These are phyloP conservation scores for Ensete ventricosum DNA, from an alignment of 176 grass and related monocot species.

Conservation along the genomic window DNA sequence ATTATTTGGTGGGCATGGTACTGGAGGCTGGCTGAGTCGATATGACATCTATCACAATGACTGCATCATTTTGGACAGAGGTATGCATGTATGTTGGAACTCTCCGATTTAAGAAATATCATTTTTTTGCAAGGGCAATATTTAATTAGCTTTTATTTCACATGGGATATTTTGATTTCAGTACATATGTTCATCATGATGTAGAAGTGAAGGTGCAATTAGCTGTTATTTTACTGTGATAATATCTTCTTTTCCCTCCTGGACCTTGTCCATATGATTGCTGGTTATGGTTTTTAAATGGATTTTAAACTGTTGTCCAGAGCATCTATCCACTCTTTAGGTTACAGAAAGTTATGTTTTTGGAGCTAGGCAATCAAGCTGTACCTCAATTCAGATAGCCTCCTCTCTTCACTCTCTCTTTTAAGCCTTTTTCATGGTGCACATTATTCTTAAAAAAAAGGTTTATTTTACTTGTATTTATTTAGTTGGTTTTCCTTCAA, in stretches of 20 bases:
- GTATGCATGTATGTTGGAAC: conserved; percentile 26
- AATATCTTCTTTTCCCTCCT: neutral
- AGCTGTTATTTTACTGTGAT: neutral
- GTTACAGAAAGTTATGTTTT: neutral
- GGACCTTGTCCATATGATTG: neutral
- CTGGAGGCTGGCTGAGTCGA: conserved; percentile 91
- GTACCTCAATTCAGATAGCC: neutral
- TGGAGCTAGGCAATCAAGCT: neutral
- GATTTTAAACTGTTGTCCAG: no score
- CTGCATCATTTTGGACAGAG: conserved; percentile 90
- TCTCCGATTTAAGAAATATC: neutral
- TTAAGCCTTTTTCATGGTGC: neutral
- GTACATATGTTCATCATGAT: neutral
- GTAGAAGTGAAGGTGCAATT: neutral
- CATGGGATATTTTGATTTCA: neutral
- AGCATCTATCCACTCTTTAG: no score
- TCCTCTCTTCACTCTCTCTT: neutral
- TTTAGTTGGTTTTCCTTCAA: neutral
- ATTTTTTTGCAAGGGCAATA: neutral
- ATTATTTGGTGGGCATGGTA: conserved; percentile 95
- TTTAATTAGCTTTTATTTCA: neutral
- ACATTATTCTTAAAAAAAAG: no score
- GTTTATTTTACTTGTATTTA: neutral
- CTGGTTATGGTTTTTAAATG: no score
- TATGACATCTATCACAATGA: conserved; percentile 98